Base-by-base conservation (phyloP, 225 moss, liverwort and hornwort genomes). In the Ulota crispa region DNA sequence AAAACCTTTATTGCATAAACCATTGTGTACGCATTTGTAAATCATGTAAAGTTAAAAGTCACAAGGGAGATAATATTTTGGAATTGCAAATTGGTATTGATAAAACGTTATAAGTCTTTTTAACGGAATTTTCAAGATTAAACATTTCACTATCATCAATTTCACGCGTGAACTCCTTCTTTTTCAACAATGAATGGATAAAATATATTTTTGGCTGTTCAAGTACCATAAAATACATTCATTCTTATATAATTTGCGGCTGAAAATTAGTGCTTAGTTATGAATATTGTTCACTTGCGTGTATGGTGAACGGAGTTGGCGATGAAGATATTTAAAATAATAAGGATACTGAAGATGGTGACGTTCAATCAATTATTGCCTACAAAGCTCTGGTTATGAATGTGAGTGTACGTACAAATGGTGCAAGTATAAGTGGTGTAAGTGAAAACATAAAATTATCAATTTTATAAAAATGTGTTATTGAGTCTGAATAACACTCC, bases 111-210 rank as follows among this genome's bases (percentile, higher is more conserved):
- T 77, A 24, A 0, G 0, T 78, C 11, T 21, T 21, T 2, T 4
- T 5, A 1, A 3, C 1, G 0, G 2, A 63, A 6, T 15, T 68
- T 8, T 18, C 20, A 0, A 0, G 0, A 47, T 0, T 24, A 2
- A 4, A 11, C 2, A 7, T 75, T 0, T 0, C 0, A 30, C 39
- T 4, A 39, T 39, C 39, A 4, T 39, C 6, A 6, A 27, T 62
- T 12, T 5, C 2, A 42, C 0, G 28, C 27, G 4, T 75, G 0
- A 41, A 61, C 12, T 0, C 26, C 0, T 61, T 47, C 23, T 31
- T 8, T 21, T 64, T 76, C 47, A 76, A 76, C n/a, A 2, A 2
- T 30, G 21, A 27, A 0, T 32, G 32, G 32, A 4, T 32, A 32
- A 32, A 32, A 4, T 32, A 32, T 32, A 32, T 32, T 32, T 76